A percentile compares a stretch with the other conserved stretches of the same genome.
phyloP scores from a whole-genome alignment of 148 eudicot species.

The Fagopyrum tataricum region DNA sequence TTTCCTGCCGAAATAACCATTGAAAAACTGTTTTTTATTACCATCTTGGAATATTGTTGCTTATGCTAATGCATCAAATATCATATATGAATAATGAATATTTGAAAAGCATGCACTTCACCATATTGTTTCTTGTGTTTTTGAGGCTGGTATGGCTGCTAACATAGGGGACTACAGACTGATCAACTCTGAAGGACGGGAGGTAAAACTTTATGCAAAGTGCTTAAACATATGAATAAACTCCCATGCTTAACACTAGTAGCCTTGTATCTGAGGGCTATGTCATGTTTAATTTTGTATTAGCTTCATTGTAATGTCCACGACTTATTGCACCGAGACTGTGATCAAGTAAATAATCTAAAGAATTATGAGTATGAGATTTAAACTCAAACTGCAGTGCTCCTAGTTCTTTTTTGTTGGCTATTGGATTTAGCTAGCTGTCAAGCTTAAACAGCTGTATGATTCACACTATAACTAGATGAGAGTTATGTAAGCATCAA shows the following conservation, averaged over 20 bases:
- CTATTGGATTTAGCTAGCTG: no score
- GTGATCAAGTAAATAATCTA: background rate
- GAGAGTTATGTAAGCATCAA: no score
- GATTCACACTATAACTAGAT: no score
- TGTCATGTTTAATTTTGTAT: background rate
- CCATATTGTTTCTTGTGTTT: background rate
- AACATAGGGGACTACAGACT: slow-evolving; percentile 73
- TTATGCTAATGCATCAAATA: slow-evolving; percentile 2
- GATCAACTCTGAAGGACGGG: slow-evolving; percentile 60
- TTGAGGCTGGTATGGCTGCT: slow-evolving; percentile 92
- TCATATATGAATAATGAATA: background rate
- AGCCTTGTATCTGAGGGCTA: background rate
- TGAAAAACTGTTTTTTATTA: background rate
- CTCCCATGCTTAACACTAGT: background rate
- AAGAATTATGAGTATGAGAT: background rate
- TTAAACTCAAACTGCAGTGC: background rate
- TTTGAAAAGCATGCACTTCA: background rate
- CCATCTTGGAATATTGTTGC: background rate
- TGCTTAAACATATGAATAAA: background rate
- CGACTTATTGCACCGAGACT: background rate
- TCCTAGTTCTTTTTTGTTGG: no score
- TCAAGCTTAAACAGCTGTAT: no score
- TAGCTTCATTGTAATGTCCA: background rate
- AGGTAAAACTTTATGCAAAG: slow-evolving; percentile 38
- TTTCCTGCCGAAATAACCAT: background rate